phyloP scores from a whole-genome alignment of 495 filamentous ascomycete species.

The Tetracladium marchalianum region DNA sequence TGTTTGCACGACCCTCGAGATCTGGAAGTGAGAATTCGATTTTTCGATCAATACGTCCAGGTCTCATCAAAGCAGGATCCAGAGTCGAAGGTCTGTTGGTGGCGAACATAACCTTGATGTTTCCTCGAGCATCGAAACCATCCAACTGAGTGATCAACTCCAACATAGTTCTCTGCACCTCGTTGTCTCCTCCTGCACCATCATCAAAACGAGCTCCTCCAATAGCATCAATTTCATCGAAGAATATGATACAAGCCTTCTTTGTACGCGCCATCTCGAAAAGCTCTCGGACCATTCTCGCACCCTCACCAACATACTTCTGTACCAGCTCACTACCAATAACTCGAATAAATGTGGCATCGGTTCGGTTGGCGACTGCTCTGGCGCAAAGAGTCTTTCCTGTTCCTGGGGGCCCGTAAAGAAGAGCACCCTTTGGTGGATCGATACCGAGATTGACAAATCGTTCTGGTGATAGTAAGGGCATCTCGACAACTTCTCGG shows the following conservation, averaged over 20 bases:
- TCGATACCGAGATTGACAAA: slow-evolving; percentile 98
- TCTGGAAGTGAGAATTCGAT: slow-evolving; percentile 98
- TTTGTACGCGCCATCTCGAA: slow-evolving; percentile 99
- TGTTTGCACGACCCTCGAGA: slow-evolving; percentile 93
- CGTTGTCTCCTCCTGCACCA: slow-evolving; percentile 94
- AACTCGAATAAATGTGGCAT: slow-evolving; percentile 97
- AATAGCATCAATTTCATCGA: slow-evolving; percentile 97
- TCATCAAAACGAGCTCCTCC: slow-evolving; percentile 98
- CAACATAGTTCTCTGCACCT: slow-evolving; percentile 98
- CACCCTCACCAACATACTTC: slow-evolving; percentile 97
- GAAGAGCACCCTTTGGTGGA: slow-evolving; percentile 91
- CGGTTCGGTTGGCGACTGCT: slow-evolving; percentile 94
- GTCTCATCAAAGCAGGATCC: slow-evolving; percentile 93
- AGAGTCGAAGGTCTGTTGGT: slow-evolving; percentile 95
- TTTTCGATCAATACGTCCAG: slow-evolving; percentile 95
- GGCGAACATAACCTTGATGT: slow-evolving; percentile 99
- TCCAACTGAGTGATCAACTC: slow-evolving; percentile 97
- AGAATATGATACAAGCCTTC: slow-evolving; percentile 99
- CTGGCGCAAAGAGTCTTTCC: slow-evolving; percentile 97
- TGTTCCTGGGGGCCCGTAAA: slow-evolving; percentile 95
- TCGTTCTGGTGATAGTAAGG: slow-evolving; percentile 86
- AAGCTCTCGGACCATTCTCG: slow-evolving; percentile 93
- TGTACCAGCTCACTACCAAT: slow-evolving; percentile 96
- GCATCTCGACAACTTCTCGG: slow-evolving; percentile 97
- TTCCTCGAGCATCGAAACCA: slow-evolving; percentile 93